Percentiles rank a stretch among this genome's conserved stretches.
Conservation (phyloP, 1,284 basidiomycete genomes). For the Tilletia walkeri region DNA sequence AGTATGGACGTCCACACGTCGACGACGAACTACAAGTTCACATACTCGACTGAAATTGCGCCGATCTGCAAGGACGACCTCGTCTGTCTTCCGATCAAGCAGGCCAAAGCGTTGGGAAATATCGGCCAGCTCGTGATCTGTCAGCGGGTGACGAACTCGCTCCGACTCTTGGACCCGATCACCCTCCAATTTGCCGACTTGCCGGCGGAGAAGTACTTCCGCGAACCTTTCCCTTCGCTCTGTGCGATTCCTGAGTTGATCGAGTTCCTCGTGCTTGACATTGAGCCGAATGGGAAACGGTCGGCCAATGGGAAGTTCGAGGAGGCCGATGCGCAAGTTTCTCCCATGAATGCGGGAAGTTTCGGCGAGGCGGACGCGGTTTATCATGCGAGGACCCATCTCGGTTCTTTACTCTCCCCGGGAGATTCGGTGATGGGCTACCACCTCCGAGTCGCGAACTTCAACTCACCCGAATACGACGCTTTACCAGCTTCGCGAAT, state of each 20-base stretch:
- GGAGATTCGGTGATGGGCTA: slow-evolving; percentile 92
- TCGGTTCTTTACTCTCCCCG: slow-evolving; percentile 90
- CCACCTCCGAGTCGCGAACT: slow-evolving; percentile 83
- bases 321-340: slow-evolving; percentile 86
- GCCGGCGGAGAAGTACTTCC: slow-evolving; percentile 80
- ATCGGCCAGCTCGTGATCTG: slow-evolving; percentile 84
- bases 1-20: slow-evolving; percentile 87
- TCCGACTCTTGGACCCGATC: slow-evolving; percentile 84
- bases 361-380: slow-evolving; percentile 68
- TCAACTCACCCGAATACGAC: slow-evolving; percentile 85
- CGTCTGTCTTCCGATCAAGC: slow-evolving; percentile 79
- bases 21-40: slow-evolving; percentile 95
- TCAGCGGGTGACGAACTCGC: slow-evolving; percentile 82
- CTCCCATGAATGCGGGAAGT: slow-evolving; percentile 73
- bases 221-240: slow-evolving; percentile 79
- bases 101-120: slow-evolving; percentile 78
- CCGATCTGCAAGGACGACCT: slow-evolving; percentile 98
- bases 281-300: slow-evolving; percentile 65
- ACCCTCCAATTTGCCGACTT: slow-evolving; percentile 83
- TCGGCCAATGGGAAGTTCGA: slow-evolving; percentile 33
- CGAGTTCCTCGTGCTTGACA: slow-evolving; percentile 92
- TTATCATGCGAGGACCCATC: slow-evolving; percentile 92
- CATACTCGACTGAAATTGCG: slow-evolving; percentile 94
- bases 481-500: slow-evolving; percentile 66
- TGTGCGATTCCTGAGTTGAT: slow-evolving; percentile 80